Percentiles rank a stretch among this genome's conserved stretches.
Evolutionary conservation across 208 protist species (phyloP).

Genomic region (Trypanosoma avium): DNA sequence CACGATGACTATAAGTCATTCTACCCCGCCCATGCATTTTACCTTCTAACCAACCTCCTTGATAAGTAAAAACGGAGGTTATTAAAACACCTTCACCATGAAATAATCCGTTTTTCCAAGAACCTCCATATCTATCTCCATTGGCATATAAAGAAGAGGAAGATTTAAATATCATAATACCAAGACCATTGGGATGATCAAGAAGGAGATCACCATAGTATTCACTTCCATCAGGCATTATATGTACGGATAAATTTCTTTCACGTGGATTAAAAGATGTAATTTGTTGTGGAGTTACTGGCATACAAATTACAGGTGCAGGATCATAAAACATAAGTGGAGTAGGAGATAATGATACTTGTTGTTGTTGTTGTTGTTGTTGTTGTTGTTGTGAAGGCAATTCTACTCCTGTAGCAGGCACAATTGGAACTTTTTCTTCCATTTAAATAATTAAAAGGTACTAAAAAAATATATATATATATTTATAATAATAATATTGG

Average conservation of each 20-base stretch:
- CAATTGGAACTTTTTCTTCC: too few species aligned
- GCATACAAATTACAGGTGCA: constrained; percentile 13
- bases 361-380: too few species aligned
- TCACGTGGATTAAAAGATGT: constrained; percentile 46
- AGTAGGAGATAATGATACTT: not conserved
- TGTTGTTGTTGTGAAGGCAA: too few species aligned
- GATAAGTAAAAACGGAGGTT: constrained; percentile 71
- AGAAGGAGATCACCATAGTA: constrained; percentile 76
- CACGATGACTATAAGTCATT: constrained; percentile 37
- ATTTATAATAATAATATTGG: too few species aligned
- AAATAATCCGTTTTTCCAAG: constrained; percentile 61
- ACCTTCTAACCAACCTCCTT: constrained; percentile 54
- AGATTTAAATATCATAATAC: constrained; percentile 73
- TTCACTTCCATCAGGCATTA: constrained; percentile 56
- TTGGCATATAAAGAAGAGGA: constrained; percentile 32
- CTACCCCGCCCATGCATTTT: constrained; percentile 41
- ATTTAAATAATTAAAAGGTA: too few species aligned
- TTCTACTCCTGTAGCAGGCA: too few species aligned
- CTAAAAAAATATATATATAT: too few species aligned
- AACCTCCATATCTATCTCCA: constrained; percentile 82
- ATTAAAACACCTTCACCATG: constrained; percentile 77
- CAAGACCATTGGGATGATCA: constrained; percentile 55
- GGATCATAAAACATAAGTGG: constrained; percentile 24
- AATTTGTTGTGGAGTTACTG: constrained; percentile 66
- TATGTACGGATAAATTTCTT: constrained; percentile 29